Percentiles rank a stretch among this genome's conserved stretches.
These are phyloP conservation scores for Candida palmyrensis DNA, from an alignment of 805 yeast species.

Conservation along the genomic window DNA sequence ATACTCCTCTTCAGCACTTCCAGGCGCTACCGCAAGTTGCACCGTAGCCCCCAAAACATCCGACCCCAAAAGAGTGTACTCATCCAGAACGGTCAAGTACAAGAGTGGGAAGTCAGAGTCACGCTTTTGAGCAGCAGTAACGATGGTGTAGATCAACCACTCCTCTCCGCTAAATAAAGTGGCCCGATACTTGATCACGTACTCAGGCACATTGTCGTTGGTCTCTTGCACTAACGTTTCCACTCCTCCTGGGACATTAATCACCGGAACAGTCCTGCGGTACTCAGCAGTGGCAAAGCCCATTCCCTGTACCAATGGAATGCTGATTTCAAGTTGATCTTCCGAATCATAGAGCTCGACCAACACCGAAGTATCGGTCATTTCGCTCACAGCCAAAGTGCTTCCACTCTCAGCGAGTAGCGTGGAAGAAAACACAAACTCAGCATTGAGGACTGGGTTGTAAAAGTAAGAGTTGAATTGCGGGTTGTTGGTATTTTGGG, in stretches of 20 bases:
- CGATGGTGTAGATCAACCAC: constrained; percentile 16
- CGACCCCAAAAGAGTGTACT: constrained; percentile 18
- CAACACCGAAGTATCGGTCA: constrained; percentile 42
- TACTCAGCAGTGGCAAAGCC: constrained; percentile 51
- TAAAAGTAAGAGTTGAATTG: constrained; percentile 44
- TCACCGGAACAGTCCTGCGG: constrained; percentile 40
- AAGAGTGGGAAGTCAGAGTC: constrained; percentile 29
- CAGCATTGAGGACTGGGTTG: constrained; percentile 53
- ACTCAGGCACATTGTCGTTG: constrained; percentile 13
- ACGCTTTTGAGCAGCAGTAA: constrained; percentile 8
- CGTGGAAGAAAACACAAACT: constrained; percentile 51
- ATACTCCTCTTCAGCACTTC: constrained; percentile 3
- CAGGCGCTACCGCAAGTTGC: constrained; percentile 49
- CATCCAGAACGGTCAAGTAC: constrained; percentile 18
- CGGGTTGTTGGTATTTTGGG: constrained; percentile 36
- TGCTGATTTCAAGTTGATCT: constrained; percentile 34
- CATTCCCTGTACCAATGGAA: constrained; percentile 58
- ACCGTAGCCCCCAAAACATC: constrained; percentile 31
- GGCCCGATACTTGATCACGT: constrained; percentile 14
- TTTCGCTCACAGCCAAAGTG: constrained; percentile 32
- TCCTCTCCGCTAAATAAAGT: constrained; percentile 10
- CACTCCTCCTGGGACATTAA: constrained; percentile 46
- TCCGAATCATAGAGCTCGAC: constrained; percentile 17
- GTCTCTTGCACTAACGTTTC: constrained; percentile 30
- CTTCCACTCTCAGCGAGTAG: constrained; percentile 35